Percentiles rank a stretch among this genome's conserved stretches.
Conservation (phyloP, 208 protist genomes). For the Trypanosoma platydactyli region DNA sequence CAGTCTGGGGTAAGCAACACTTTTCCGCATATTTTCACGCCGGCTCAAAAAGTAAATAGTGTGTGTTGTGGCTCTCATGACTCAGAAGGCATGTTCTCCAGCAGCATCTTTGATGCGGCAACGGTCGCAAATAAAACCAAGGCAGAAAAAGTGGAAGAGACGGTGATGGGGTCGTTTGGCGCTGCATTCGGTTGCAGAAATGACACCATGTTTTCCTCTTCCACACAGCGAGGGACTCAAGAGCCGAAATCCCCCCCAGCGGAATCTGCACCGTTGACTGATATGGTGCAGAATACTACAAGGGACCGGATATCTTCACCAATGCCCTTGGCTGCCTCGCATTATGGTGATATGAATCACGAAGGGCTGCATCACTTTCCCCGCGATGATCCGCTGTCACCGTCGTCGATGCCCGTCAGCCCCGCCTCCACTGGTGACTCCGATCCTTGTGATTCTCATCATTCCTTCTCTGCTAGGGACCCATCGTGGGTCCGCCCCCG, state of each 20-base stretch:
- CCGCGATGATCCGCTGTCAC: too few relatives aligned
- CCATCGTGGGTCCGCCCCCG: slow-evolving; percentile 1
- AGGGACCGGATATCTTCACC: too few relatives aligned
- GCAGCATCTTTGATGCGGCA: not conserved
- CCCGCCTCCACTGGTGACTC: too few relatives aligned
- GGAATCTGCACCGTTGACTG: too few relatives aligned
- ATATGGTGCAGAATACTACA: too few relatives aligned
- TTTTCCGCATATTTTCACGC: slow-evolving; percentile 17
- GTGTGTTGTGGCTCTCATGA: not conserved
- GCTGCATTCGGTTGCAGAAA: slow-evolving; percentile 3
- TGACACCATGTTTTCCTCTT: not conserved
- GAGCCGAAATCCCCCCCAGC: not conserved
- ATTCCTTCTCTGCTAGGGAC: not conserved
- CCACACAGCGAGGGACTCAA: too few relatives aligned
- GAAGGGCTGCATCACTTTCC: too few relatives aligned
- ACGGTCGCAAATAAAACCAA: not conserved
- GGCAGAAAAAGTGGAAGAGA: not conserved
- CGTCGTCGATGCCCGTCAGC: too few relatives aligned
- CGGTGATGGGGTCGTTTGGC: not conserved
- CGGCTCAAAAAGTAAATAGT: not conserved
- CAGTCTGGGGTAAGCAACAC: slow-evolving; percentile 32
- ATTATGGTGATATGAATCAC: too few relatives aligned
- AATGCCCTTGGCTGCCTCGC: too few relatives aligned
- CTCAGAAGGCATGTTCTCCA: not conserved
- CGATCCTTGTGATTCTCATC: not conserved